Evolutionary conservation across 2,329 filamentous ascomycete species (phyloP).

Genomic region (Zasmidium citrigriseum): DNA sequence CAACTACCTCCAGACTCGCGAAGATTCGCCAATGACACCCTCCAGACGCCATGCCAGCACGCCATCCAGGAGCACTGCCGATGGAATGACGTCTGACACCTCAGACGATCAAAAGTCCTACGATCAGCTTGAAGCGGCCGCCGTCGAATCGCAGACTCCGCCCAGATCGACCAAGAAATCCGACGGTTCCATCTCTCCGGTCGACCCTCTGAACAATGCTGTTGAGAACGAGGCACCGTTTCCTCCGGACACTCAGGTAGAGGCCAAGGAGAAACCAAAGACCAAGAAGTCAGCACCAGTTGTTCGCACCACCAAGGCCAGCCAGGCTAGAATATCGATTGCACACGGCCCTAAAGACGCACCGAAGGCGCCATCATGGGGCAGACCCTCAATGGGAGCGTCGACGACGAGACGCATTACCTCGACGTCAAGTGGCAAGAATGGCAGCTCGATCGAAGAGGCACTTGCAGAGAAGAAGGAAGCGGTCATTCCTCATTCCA

Average conservation of each 20-base stretch:
- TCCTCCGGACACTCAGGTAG: constrained; percentile 34
- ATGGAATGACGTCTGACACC: neutral
- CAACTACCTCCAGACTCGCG: neutral
- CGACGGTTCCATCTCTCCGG: constrained; percentile 52
- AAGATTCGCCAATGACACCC: neutral
- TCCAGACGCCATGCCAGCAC: neutral
- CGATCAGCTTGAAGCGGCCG: constrained; percentile 29
- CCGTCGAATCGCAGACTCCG: constrained; percentile 21
- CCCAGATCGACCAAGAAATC: constrained; percentile 16
- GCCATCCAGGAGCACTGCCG: neutral
- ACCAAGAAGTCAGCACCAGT: constrained; percentile 28
- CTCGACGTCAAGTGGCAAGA: constrained; percentile 19
- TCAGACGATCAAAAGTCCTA: constrained; percentile 15
- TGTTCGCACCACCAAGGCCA: constrained; percentile 34
- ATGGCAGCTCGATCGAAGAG: constrained; percentile 3
- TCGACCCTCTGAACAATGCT: constrained; percentile 55
- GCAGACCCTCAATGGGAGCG: no score
- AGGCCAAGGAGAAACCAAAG: constrained; percentile 27
- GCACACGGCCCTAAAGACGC: constrained; percentile 29
- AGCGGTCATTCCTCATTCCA: constrained; percentile 39
- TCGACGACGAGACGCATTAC: constrained; percentile 18
- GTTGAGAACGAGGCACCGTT: constrained; percentile 43
- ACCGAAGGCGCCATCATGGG: constrained; percentile 18
- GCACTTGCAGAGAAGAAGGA: constrained; percentile 25
- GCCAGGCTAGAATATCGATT: constrained; percentile 32